A percentile compares a stretch with the other conserved stretches of the same genome.
Conservation (phyloP, 768 basidiomycete species). For the Gautieria morchelliformis region DNA sequence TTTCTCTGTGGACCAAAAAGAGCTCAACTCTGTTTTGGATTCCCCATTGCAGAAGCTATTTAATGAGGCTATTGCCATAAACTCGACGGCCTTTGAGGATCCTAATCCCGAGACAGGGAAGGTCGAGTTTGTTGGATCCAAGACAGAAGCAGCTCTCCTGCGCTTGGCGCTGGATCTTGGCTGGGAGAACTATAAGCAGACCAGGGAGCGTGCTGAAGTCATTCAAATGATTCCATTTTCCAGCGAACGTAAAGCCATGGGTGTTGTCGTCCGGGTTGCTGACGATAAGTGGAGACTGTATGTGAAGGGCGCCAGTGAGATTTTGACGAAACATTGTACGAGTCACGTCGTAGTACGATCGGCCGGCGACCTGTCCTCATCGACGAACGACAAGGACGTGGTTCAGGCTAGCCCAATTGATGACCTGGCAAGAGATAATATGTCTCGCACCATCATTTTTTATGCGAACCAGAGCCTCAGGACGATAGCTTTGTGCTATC, state of each 20-base stretch:
- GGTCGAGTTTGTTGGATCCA: slow-evolving; percentile 72
- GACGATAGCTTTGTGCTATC: slow-evolving; percentile 90
- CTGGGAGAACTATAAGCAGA: slow-evolving; percentile 65
- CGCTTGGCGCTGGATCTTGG: slow-evolving; percentile 72
- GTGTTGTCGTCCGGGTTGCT: slow-evolving; percentile 59
- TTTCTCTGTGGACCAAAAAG: slow-evolving; percentile 76
- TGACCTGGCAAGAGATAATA: slow-evolving; percentile 65
- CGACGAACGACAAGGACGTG: slow-evolving; percentile 17
- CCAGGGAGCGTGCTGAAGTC: slow-evolving; percentile 49
- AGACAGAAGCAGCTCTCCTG: slow-evolving; percentile 91
- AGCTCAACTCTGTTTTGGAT: slow-evolving; percentile 51
- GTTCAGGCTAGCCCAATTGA: slow-evolving; percentile 58
- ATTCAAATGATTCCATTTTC: slow-evolving; percentile 92
- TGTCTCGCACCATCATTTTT: slow-evolving; percentile 89
- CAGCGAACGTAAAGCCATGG: slow-evolving; percentile 91
- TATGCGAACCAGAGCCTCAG: slow-evolving; percentile 95
- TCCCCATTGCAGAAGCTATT: slow-evolving; percentile 54
- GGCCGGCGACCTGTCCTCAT: slow-evolving; percentile 18
- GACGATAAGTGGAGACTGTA: slow-evolving; percentile 57
- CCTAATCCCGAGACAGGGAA: slow-evolving; percentile 49
- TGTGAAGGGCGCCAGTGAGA: slow-evolving; percentile 92
- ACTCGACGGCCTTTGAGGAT: slow-evolving; percentile 94
- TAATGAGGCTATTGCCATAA: slow-evolving; percentile 81
- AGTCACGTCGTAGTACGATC: slow-evolving; percentile 60
- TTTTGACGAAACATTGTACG: slow-evolving; percentile 69